A percentile compares a stretch with the other conserved stretches of the same genome.
phyloP scores from a whole-genome alignment of 176 grass and related monocot genomes.

The Lolium rigidum region DNA sequence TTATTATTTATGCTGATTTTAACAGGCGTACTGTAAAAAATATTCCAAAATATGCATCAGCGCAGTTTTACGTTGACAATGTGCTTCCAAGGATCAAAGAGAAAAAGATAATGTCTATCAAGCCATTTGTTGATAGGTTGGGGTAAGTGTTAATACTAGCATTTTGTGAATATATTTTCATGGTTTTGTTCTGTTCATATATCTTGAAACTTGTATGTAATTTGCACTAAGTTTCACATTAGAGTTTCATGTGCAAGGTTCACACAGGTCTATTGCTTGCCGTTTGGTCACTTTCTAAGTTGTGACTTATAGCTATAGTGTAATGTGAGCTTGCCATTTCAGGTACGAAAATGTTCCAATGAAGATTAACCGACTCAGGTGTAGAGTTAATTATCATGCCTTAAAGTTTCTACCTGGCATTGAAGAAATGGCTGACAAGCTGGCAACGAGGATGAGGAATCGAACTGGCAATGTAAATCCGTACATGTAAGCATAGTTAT shows the following conservation, averaged over 20 bases:
- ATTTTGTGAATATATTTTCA: background rate
- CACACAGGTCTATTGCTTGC: background rate
- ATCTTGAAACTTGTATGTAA: slow-evolving; percentile 2
- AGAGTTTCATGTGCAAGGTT: background rate
- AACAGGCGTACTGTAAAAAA: slow-evolving; percentile 94
- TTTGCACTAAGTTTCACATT: background rate
- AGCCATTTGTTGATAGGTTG: slow-evolving; percentile 86
- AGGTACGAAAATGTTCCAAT: too few species aligned
- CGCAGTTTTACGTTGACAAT: slow-evolving; percentile 97
- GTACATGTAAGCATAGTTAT: slow-evolving; percentile 44
- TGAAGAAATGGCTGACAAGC: slow-evolving; percentile 86
- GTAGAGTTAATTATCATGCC: too few species aligned
- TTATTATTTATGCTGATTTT: slow-evolving; percentile 30
- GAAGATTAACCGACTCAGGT: too few species aligned
- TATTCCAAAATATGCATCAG: slow-evolving; percentile 88
- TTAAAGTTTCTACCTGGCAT: slow-evolving; percentile 78
- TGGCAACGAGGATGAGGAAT: slow-evolving; percentile 71
- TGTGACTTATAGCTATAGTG: background rate
- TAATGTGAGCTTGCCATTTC: too few species aligned
- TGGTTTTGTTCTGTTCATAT: slow-evolving; percentile 5
- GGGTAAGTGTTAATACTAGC: slow-evolving; percentile 62
- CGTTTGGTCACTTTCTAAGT: background rate
- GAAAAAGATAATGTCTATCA: slow-evolving; percentile 98
- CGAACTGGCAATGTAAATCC: too few species aligned
- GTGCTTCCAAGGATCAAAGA: slow-evolving; percentile 98